Conservation (phyloP, 208 protist species). For the Trypanosoma theileri region DNA sequence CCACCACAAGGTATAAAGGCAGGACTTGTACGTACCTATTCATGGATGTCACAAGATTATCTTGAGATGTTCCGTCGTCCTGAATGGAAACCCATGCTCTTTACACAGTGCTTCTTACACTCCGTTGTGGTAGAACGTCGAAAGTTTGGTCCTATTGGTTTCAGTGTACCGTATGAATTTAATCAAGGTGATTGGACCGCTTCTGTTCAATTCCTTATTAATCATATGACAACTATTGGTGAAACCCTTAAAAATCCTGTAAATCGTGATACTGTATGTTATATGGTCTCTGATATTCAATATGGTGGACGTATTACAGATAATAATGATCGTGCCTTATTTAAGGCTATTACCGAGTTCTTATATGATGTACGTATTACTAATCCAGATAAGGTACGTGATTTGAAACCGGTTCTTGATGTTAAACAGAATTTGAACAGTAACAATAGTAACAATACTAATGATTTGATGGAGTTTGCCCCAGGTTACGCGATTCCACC, state of each 20-base stretch:
- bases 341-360: slow-evolving; percentile 97
- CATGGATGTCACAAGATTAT: slow-evolving; percentile 96
- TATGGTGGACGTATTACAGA: slow-evolving; percentile 99
- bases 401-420: slow-evolving; percentile 40
- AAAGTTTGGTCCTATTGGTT: slow-evolving; percentile 99
- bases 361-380: slow-evolving; percentile 92
- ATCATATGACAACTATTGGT: slow-evolving; percentile 96
- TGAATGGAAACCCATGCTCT: slow-evolving; percentile 97
- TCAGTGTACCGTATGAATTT: slow-evolving; percentile 99
- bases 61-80: slow-evolving; percentile 95
- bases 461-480: slow-evolving; percentile 83
- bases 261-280: slow-evolving; percentile 93
- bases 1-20: slow-evolving; percentile 97
- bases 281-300: slow-evolving; percentile 99
- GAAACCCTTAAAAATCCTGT: slow-evolving; percentile 93
- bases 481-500: slow-evolving; percentile 85
- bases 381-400: slow-evolving; percentile 85
- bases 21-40: slow-evolving; percentile 95
- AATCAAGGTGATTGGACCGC: slow-evolving; percentile 97
- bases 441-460: not conserved
- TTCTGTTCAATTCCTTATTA: slow-evolving; percentile 97
- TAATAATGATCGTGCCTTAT: slow-evolving; percentile 97
- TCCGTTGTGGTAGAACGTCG: slow-evolving; percentile 96
- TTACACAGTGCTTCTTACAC: slow-evolving; percentile 97
- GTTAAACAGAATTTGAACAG: not conserved